Conservation (phyloP, 1,284 basidiomycete genomes). For the Irpex sp. region DNA sequence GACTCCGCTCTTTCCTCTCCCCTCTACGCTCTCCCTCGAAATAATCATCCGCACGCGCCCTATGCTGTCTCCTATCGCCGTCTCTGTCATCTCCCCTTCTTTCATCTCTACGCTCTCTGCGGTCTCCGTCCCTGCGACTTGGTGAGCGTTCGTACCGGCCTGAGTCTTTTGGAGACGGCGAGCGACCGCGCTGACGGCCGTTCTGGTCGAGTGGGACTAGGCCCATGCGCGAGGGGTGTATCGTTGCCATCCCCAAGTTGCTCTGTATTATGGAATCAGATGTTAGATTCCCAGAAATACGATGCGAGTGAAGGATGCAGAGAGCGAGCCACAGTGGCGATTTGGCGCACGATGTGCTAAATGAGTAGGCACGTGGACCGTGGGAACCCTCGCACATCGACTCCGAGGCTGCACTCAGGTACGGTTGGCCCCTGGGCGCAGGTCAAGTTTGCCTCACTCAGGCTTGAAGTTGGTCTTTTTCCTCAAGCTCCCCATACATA, state of each 20-base stretch:
- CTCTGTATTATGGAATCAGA: not conserved
- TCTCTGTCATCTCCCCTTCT: constrained; percentile 13
- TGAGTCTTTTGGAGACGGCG: constrained; percentile 21
- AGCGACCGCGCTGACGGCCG: constrained; percentile 18
- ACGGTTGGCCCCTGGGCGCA: no score
- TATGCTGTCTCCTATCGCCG: constrained; percentile 18
- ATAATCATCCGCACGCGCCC: constrained; percentile 26
- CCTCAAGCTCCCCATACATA: no score
- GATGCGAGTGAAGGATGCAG: not conserved
- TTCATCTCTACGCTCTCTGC: constrained; percentile 14
- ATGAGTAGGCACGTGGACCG: no score
- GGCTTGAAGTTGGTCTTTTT: no score
- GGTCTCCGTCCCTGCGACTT: constrained; percentile 15
- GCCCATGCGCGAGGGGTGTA: constrained; percentile 58
- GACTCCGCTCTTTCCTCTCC: constrained; percentile 13
- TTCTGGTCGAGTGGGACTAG: constrained; percentile 40
- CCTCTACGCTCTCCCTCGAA: constrained; percentile 17
- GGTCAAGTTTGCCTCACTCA: no score
- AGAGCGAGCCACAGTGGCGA: not conserved
- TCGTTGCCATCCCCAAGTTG: constrained; percentile 47
- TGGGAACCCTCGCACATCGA: no score
- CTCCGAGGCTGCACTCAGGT: no score
- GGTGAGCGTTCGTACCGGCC: constrained; percentile 10
- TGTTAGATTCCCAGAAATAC: no score
- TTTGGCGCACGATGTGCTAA: no score